Conservation (phyloP, 2,329 filamentous ascomycete species). For the Exophiala bonariae region DNA sequence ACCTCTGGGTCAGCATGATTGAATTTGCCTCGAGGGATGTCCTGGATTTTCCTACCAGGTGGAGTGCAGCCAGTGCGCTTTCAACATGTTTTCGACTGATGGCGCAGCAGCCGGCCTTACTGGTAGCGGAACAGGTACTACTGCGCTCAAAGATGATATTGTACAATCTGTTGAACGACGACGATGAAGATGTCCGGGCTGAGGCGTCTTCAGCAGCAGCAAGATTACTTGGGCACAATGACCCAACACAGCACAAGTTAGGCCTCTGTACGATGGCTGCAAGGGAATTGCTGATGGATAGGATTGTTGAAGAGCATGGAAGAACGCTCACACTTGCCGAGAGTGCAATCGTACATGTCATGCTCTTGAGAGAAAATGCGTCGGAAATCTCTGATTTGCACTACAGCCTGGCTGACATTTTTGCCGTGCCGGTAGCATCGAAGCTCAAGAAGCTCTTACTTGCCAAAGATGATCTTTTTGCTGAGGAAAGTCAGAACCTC, state of each 20-base stretch:
- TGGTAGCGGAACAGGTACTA: too few species aligned
- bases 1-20: constrained; percentile 10
- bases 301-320: constrained; percentile 36
- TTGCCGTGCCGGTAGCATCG: constrained; percentile 10
- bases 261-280: constrained; percentile 52
- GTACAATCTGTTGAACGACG: constrained; percentile 79
- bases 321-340: constrained; percentile 30
- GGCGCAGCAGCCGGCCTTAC: too few species aligned
- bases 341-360: constrained; percentile 27
- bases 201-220: constrained; percentile 46
- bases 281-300: constrained; percentile 39
- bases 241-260: constrained; percentile 24
- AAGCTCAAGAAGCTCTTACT: constrained; percentile 10
- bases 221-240: constrained; percentile 6
- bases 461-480: constrained; percentile 68
- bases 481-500: constrained; percentile 90
- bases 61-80: constrained; percentile 19
- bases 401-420: constrained; percentile 45
- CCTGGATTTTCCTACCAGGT: constrained; percentile 25
- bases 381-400: constrained; percentile 42
- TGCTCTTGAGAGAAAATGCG: constrained; percentile 33
- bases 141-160: constrained; percentile 44
- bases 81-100: constrained; percentile 8
- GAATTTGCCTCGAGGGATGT: constrained; percentile 16
- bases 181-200: constrained; percentile 84